Percentiles rank a stretch among this genome's conserved stretches.
Evolutionary conservation across 2,329 filamentous ascomycete genomes (phyloP).

Genomic region (Rasamsonia emersonii): DNA sequence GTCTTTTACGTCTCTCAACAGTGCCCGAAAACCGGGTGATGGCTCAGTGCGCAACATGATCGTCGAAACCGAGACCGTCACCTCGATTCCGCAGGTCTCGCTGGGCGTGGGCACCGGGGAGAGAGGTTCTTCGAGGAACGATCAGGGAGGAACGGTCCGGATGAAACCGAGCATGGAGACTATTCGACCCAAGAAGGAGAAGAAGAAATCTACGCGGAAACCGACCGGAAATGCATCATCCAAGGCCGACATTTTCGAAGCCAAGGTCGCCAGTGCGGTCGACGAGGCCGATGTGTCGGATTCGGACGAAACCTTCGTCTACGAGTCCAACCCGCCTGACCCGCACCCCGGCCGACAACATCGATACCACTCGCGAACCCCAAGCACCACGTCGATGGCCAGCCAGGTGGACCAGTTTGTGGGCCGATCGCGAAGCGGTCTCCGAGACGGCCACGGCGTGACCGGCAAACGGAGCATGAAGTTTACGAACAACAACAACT

Average conservation of each 20-base stretch:
- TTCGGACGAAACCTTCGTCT: slow-evolving; percentile 97
- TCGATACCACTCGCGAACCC: slow-evolving; percentile 86
- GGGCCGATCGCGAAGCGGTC: slow-evolving; percentile 53
- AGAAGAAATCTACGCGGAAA: slow-evolving; percentile 71
- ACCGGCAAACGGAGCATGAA: slow-evolving; percentile 90
- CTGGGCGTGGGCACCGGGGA: slow-evolving; percentile 55
- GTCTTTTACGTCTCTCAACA: slow-evolving; percentile 58
- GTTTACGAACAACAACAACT: slow-evolving; percentile 73
- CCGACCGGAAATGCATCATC: slow-evolving; percentile 57
- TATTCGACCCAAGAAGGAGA: slow-evolving; percentile 87
- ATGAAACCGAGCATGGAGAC: slow-evolving; percentile 91
- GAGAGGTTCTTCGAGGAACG: slow-evolving; percentile 48
- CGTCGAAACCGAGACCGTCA: slow-evolving; percentile 93
- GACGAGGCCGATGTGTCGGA: slow-evolving; percentile 95
- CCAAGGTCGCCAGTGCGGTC: slow-evolving; percentile 89
- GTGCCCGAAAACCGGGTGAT: slow-evolving; percentile 60
- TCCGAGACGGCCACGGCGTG: slow-evolving; percentile 57
- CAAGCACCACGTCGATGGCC: slow-evolving; percentile 74
- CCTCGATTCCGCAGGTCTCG: slow-evolving; percentile 76
- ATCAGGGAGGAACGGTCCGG: slow-evolving; percentile 65
- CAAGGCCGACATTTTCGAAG: slow-evolving; percentile 97
- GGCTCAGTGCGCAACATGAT: slow-evolving; percentile 86
- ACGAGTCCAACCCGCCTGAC: slow-evolving; percentile 85
- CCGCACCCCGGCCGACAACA: slow-evolving; percentile 50
- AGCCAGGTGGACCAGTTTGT: slow-evolving; percentile 40